Evolutionary conservation across 2,329 filamentous ascomycete species (phyloP), one percentile per base, ranked within the genome.

Genomic region (Trichoderma aggressivum): DNA sequence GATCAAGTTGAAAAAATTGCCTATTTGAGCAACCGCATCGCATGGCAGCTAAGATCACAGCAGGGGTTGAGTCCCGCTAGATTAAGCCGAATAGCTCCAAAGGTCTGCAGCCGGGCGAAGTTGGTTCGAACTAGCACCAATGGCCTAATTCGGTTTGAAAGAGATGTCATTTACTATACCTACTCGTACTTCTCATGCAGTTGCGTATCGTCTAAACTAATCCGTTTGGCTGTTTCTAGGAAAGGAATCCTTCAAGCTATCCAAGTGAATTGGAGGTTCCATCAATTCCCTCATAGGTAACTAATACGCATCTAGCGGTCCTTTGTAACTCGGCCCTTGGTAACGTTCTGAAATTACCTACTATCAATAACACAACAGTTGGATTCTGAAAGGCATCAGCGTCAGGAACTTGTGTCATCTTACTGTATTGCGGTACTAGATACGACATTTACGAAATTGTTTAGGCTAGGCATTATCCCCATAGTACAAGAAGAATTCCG

Each of bases 331-430:
- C 16, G 16, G 16, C 8, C 39, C 39, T 43, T 43, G 39, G 18
- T 43, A 43, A 43, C 16, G 16, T n/a, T 43, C 7, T 7, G n/a
- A 43, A 43, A 10, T 10, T n/a, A 43, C 39, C 18, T n/a, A 43
- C 39, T n/a, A 43, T 43, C 39, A 43, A 43, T n/a, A 43, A n/a
- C 7, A n/a, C 39, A n/a, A 0, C 1, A n/a, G 39, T 10, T 43
- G 7, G 7, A 5, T n/a, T n/a, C 16, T 10, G 2, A n/a, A 18
- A 10, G 36, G 0, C 7, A 1, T 16, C 10, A 0, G 18, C 18
- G 7, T n/a, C 7, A n/a, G 39, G 1, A 43, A 43, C 1, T 18
- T 0, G 7, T 43, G 1, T 16, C 18, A 43, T 8, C 1, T 43
- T 8, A 3, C 10, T n/a, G 39, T n/a, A n/a, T 16, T 43, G 7